Base-by-base conservation (phyloP, 495 filamentous ascomycete species). In the Apodospora peruviana region DNA sequence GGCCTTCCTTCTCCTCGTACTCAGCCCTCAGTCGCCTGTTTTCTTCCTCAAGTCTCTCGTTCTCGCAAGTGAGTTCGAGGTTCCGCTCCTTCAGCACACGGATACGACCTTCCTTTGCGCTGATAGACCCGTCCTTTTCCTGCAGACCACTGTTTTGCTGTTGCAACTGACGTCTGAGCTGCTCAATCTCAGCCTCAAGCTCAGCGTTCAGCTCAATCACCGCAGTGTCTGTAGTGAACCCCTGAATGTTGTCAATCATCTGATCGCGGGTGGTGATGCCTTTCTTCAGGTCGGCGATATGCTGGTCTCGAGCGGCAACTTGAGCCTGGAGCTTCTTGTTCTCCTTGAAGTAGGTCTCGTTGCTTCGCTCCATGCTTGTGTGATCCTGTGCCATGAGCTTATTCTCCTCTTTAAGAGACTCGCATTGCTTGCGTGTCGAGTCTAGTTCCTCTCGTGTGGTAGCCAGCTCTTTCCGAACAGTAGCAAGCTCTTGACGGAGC, bases 281-380 rank as follows among this genome's bases (percentile, higher is more conserved):
- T 52, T 60, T 69, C 50, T 58, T 66, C 37, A 69, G 52, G 27
- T 69, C 64, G 24, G 53, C 45, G 25, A 69, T 64, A 40, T 66
- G 64, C 19, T 59, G 58, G 29, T 69, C 66, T 19, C 63, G 59
- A 14, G 61, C 56, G 38, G 66, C 54, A 32, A 74, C 65, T 43
- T 74, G 61, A 5, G 66, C 60, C 34, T 71, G 67, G 10, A 75
- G 60, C 45, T 56, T 57, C 52, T 73, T 70, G 60, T 70, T 74
- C 50, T 74, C 66, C 53, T 65, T 67, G 53, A 69, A 72, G 27
- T 75, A 71, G 18, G 51, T 60, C 16, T 76, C 71, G 43, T 76
- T 75, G 43, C 70, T 69, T 14, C 64, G 67, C 49, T 70, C 71
- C 35, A 76, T 62, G 53, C 67, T 67, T 11, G 58, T 53, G 38